These are phyloP conservation scores for Phytophthora sojae DNA, from an alignment of 352 stramenopile species.

Conservation along the genomic window DNA sequence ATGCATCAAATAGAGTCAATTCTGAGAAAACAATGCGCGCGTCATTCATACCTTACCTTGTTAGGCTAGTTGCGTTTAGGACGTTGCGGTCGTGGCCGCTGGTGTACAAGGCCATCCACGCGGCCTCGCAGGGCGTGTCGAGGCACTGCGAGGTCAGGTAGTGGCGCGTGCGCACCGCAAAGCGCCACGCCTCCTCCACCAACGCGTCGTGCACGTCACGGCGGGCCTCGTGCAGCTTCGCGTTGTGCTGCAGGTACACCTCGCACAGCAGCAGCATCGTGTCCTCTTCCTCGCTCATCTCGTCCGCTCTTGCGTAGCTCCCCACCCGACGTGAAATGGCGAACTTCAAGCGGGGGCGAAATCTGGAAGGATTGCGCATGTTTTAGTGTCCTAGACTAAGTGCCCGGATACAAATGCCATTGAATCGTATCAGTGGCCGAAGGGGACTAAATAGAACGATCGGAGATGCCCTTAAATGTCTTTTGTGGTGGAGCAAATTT, in stretches of 20 bases:
- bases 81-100: not conserved
- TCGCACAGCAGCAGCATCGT: not conserved
- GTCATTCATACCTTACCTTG: not conserved
- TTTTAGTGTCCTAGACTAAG: not conserved
- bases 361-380: not conserved
- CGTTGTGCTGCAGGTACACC: not conserved
- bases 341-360: not conserved
- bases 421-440: not conserved
- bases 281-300: not conserved
- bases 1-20: not conserved
- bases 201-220: not conserved
- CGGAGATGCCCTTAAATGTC: not conserved
- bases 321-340: not conserved
- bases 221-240: not conserved
- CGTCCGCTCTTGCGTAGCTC: not conserved
- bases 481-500: not conserved
- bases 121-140: not conserved
- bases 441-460: not conserved
- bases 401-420: not conserved
- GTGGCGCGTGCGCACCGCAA: not conserved
- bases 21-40: not conserved
- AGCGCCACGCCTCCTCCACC: conserved; percentile 1
- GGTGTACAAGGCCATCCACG: not conserved
- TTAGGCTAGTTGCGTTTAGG: not conserved
- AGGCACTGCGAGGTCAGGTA: not conserved